phyloP scores from a whole-genome alignment of 1,139 yeast genomes.

The Candida frijolesensis region DNA sequence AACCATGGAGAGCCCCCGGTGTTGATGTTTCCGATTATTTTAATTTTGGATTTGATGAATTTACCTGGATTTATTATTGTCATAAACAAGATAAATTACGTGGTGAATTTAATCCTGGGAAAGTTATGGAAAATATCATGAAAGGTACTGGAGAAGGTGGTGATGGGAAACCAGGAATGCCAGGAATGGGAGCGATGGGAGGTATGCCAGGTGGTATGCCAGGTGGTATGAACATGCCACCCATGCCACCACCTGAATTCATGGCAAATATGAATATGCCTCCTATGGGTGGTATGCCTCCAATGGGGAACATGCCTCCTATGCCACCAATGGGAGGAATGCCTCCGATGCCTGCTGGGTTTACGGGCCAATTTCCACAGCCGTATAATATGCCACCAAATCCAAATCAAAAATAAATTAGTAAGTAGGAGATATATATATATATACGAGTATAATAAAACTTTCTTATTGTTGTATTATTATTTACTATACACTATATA shows the following conservation, averaged over 20 bases:
- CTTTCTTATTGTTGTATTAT: not conserved
- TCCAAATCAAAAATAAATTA: slow-evolving; percentile 9
- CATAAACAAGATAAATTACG: slow-evolving; percentile 82
- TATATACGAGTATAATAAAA: not conserved
- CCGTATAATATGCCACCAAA: slow-evolving; percentile 8
- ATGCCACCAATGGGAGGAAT: slow-evolving; percentile 22
- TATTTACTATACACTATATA: slow-evolving; percentile 1
- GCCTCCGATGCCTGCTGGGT: slow-evolving; percentile 24
- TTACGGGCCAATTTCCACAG: slow-evolving; percentile 11
- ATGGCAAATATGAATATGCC: slow-evolving; percentile 19
- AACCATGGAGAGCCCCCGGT: slow-evolving; percentile 98
- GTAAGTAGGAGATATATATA: not conserved
- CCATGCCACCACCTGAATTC: slow-evolving; percentile 15
- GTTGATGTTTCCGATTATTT: slow-evolving; percentile 93
- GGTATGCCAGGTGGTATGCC: slow-evolving; percentile 28
- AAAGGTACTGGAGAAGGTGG: slow-evolving; percentile 22
- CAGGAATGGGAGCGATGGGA: slow-evolving; percentile 19
- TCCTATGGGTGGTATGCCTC: slow-evolving; percentile 24
- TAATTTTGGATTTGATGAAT: slow-evolving; percentile 94
- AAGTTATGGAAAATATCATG: slow-evolving; percentile 48
- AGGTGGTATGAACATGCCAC: slow-evolving; percentile 1
- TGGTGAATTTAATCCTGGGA: slow-evolving; percentile 73
- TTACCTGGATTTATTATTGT: slow-evolving; percentile 94
- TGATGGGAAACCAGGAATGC: slow-evolving; percentile 5
- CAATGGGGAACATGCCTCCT: slow-evolving; percentile 14